Conservation (phyloP, 805 yeast species). For the Sungouiozyma ichnusensis region DNA sequence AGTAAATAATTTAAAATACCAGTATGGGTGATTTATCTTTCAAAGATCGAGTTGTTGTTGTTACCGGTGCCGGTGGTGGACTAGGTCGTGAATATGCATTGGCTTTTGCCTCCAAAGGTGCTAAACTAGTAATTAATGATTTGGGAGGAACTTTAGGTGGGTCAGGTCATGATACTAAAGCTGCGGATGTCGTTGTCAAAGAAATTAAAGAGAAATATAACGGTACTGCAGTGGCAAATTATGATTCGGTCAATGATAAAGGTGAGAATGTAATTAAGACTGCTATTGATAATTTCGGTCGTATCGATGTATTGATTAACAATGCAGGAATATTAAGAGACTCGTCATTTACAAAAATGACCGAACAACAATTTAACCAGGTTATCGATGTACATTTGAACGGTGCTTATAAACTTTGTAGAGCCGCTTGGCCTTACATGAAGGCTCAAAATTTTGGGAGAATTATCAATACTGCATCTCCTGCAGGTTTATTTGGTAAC, state of each 20-base stretch:
- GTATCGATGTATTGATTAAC: constrained; percentile 80
- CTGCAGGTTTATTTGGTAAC: constrained; percentile 94
- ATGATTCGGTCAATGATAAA: constrained; percentile 74
- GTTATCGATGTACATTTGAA: constrained; percentile 81
- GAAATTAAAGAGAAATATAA: constrained; percentile 61
- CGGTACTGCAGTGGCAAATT: constrained; percentile 87
- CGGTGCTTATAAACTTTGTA: constrained; percentile 77
- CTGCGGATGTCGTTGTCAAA: constrained; percentile 83
- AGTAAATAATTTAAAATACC: background rate
- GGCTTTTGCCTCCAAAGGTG: constrained; percentile 83
- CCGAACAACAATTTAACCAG: constrained; percentile 63
- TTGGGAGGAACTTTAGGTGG: constrained; percentile 79
- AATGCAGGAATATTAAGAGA: constrained; percentile 95
- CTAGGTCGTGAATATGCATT: constrained; percentile 82
- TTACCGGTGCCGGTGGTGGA: constrained; percentile 98
- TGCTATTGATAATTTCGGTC: constrained; percentile 78
- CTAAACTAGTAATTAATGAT: constrained; percentile 91
- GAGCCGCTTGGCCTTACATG: constrained; percentile 89
- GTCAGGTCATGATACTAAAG: constrained; percentile 53
- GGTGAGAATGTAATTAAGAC: constrained; percentile 80
- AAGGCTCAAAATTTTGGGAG: constrained; percentile 80
- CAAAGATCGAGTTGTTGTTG: constrained; percentile 79
- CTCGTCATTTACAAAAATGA: constrained; percentile 77
- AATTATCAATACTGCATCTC: constrained; percentile 86
- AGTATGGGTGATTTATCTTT: constrained; percentile 32